Percentiles rank a stretch among this genome's conserved stretches.
These are phyloP conservation scores for Plasmodium coatneyi DNA, from an alignment of 169 alveolate species.

Conservation along the genomic window DNA sequence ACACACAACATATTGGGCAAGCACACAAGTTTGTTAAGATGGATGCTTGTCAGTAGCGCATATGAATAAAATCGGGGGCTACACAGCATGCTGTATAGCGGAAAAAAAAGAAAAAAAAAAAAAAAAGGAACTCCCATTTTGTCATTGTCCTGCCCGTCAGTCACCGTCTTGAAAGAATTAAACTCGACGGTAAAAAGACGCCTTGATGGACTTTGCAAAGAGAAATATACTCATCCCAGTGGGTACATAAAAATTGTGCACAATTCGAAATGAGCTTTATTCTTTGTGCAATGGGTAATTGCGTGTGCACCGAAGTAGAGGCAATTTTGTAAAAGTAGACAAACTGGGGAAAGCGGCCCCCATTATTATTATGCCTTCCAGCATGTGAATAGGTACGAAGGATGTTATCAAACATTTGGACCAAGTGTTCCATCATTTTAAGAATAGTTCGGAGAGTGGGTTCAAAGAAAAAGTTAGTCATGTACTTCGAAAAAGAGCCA, in stretches of 20 bases:
- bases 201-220: background rate
- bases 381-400: background rate
- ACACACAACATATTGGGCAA: background rate
- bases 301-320: background rate
- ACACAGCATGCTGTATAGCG: background rate
- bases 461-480: background rate
- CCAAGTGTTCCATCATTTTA: background rate
- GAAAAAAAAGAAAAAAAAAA: background rate
- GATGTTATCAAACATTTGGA: background rate
- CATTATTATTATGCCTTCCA: background rate
- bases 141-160: background rate
- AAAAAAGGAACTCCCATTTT: background rate
- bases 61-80: background rate
- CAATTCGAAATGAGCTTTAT: background rate
- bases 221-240: background rate
- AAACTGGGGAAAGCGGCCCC: background rate
- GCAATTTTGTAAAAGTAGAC: background rate
- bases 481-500: background rate
- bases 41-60: background rate
- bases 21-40: background rate
- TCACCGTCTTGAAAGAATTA: background rate
- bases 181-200: background rate
- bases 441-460: background rate
- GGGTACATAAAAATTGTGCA: background rate
- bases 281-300: background rate